Base-by-base conservation (phyloP, 78 protist species). In the Emiliania huxleyi region DNA sequence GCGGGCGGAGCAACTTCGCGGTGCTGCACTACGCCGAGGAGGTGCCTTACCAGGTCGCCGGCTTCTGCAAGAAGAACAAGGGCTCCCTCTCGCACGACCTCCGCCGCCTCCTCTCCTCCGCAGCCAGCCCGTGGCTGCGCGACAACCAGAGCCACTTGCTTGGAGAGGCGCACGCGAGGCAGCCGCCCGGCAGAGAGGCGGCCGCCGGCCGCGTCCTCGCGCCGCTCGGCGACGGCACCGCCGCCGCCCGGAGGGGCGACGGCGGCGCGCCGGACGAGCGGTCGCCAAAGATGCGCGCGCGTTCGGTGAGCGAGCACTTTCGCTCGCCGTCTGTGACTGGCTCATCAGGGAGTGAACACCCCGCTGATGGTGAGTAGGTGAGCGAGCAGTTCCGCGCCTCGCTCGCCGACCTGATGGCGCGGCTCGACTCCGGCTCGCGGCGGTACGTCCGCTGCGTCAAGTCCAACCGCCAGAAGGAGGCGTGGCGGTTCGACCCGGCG, bases 11-110 rank as follows among this genome's bases (percentile, higher is more conserved):
- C 23, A 35, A 46, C 45, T 91, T 91, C 49, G 69, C 6, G 29
- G 19, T 83, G 25, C 40, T 21, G 0, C 97, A 96, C 87, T 96
- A 43, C 83, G 96, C 97, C 3, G 81, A 48, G 1, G 22, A 38
- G 33, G 97, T 96, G 1, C 18, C 42, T 48, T 97, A 97, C 93
- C 22, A 6, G 26, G 42, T 52, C 38, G 46, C 15, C 1, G 19
- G 42, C 22, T 83, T 83, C 89, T 23, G 33, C 15, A 33, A 26
- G 21, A 83, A 83, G 89, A 33, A 5, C 62, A 0, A 11, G 40
- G 89, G 45, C 35, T 23, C 56, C 26, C 89, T 43, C 8, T 44
- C 89, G 21, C 45, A 37, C 22, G 89, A 33, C 23, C 15, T 83
- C n/a, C 4, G 0, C 19, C 3, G 15, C 19, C 89, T 83, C 43